These are phyloP conservation scores for Leccinum boreale DNA, from an alignment of 768 basidiomycete species.

Conservation along the genomic window DNA sequence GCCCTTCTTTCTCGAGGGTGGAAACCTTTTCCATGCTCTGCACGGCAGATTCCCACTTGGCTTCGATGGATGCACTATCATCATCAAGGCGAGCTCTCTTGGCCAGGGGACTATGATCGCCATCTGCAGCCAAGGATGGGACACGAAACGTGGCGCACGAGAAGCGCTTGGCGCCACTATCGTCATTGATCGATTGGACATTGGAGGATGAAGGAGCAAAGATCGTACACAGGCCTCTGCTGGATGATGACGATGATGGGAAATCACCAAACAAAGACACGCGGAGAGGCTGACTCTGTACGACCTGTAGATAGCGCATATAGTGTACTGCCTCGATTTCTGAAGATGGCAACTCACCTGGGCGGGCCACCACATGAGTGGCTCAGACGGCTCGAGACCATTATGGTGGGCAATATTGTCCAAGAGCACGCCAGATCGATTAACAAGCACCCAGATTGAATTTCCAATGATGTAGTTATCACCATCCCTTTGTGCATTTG, in stretches of 20 bases:
- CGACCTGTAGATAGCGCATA: slow-evolving; percentile 15
- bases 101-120: slow-evolving; percentile 33
- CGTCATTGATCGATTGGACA: slow-evolving; percentile 37
- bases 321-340: neutral
- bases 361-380: slow-evolving; percentile 67
- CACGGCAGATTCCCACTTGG: slow-evolving; percentile 48
- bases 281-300: slow-evolving; percentile 27
- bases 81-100: slow-evolving; percentile 46
- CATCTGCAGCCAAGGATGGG: slow-evolving; percentile 5
- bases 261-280: slow-evolving; percentile 32
- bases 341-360: slow-evolving; percentile 41
- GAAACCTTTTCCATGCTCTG: slow-evolving; percentile 42
- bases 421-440: slow-evolving; percentile 36
- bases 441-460: slow-evolving; percentile 54
- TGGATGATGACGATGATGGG: slow-evolving; percentile 24
- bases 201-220: slow-evolving; percentile 36
- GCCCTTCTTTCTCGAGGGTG: slow-evolving; percentile 44
- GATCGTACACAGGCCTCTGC: slow-evolving; percentile 25
- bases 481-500: neutral
- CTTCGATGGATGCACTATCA: slow-evolving; percentile 23
- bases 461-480: slow-evolving; percentile 31
- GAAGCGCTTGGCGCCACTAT: slow-evolving; percentile 42
- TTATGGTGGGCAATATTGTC: slow-evolving; percentile 26
- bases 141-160: slow-evolving; percentile 34
- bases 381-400: slow-evolving; percentile 16